Conservation (phyloP, 2,329 filamentous ascomycete genomes). For the Diplodia scrobiculata region DNA sequence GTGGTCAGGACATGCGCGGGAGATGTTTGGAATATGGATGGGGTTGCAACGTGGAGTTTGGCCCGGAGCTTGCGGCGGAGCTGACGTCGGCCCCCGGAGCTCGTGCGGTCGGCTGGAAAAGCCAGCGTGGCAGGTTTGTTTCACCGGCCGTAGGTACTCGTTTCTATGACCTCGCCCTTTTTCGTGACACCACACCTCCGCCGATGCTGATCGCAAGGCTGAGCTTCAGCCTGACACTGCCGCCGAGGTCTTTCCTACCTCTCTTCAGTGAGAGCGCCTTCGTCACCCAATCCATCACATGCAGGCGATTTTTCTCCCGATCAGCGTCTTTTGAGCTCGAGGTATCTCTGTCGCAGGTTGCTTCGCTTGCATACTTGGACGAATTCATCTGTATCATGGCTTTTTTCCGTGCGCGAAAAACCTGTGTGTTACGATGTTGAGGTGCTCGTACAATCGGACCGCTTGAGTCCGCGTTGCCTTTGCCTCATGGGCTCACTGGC, state of each 20-base stretch:
- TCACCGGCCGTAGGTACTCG: background rate
- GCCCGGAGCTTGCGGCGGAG: slow-evolving; percentile 11
- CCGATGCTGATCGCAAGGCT: background rate
- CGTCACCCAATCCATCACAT: background rate
- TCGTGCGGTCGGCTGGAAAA: background rate
- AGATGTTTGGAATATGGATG: background rate
- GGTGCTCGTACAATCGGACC: background rate
- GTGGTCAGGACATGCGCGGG: background rate
- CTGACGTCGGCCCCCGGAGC: slow-evolving; percentile 16
- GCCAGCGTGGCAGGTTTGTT: background rate
- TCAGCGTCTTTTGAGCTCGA: background rate
- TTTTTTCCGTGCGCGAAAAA: background rate
- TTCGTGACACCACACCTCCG: background rate
- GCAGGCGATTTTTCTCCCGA: background rate
- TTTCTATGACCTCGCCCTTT: background rate
- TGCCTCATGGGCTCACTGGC: background rate
- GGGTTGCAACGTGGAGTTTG: slow-evolving; percentile 24
- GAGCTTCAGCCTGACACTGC: background rate
- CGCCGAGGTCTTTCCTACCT: background rate
- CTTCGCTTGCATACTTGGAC: too few relatives aligned
- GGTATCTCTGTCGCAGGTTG: background rate
- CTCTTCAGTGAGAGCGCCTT: background rate
- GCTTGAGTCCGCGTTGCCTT: background rate
- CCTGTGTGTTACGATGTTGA: background rate
- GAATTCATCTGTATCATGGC: too few relatives aligned